A percentile compares a stretch with the other conserved stretches of the same genome.
Conservation (phyloP, 179 eudicot species). For the Vitellaria paradoxa region DNA sequence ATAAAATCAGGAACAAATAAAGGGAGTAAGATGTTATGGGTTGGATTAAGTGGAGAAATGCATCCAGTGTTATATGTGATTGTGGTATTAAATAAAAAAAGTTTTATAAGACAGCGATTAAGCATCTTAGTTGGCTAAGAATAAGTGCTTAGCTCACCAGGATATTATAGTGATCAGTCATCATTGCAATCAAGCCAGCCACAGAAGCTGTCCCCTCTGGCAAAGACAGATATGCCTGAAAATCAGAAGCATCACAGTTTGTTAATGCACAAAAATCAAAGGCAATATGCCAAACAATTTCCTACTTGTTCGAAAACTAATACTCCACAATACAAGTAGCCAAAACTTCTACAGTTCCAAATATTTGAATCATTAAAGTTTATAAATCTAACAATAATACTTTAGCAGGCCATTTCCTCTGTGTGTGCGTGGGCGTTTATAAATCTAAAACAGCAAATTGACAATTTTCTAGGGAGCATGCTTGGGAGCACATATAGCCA, state of each 20-base stretch:
- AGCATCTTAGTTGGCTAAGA: background rate
- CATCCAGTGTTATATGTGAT: too few relatives aligned
- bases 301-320: background rate
- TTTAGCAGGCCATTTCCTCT: too few relatives aligned
- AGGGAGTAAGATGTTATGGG: background rate
- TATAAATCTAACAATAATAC: too few relatives aligned
- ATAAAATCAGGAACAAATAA: background rate
- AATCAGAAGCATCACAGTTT: conserved; percentile 10
- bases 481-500: background rate
- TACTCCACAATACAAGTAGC: background rate
- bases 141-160: conserved; percentile 48
- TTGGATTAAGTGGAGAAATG: too few relatives aligned
- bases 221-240: conserved; percentile 93
- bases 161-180: conserved; percentile 90
- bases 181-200: conserved; percentile 92
- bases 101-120: background rate
- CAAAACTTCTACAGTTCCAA: background rate
- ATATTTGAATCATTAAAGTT: background rate
- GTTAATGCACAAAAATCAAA: background rate
- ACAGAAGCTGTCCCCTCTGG: conserved; percentile 99
- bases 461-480: background rate
- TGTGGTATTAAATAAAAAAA: background rate
- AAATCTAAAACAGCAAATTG: background rate
- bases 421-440: too few relatives aligned
- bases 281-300: background rate